Conservation (phyloP, 129 eudicot species). For the Smallanthus sonchifolius region DNA sequence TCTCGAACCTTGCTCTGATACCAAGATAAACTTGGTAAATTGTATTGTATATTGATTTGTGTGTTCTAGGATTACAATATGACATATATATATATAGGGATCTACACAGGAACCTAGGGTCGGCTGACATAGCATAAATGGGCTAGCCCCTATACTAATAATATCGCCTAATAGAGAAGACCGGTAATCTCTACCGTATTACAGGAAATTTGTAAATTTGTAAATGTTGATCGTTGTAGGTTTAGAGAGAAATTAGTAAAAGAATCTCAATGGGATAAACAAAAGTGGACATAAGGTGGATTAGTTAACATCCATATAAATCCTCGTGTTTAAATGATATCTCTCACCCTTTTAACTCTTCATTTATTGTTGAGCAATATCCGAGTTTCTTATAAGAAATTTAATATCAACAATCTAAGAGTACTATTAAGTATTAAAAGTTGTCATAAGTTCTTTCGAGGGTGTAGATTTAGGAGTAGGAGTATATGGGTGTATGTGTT, state of each 20-base stretch:
- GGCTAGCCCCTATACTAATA: too few relatives aligned
- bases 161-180: not conserved
- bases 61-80: too few relatives aligned
- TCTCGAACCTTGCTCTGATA: too few relatives aligned
- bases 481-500: too few relatives aligned
- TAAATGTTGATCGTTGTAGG: not conserved
- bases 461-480: too few relatives aligned
- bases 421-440: not conserved
- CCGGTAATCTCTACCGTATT: not conserved
- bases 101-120: too few relatives aligned
- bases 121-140: too few relatives aligned
- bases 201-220: not conserved
- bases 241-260: not conserved
- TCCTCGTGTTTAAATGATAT: not conserved
- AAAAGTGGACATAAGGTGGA: not conserved
- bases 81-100: too few relatives aligned
- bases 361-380: not conserved
- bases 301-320: not conserved
- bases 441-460: not conserved
- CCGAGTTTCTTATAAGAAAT: not conserved
- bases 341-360: not conserved
- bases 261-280: not conserved
- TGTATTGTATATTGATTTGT: too few relatives aligned
- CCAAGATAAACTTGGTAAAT: too few relatives aligned
- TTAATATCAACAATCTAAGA: not conserved